phyloP scores from a whole-genome alignment of 2,329 filamentous ascomycete species.

The Chaetomiaceae sp. region DNA sequence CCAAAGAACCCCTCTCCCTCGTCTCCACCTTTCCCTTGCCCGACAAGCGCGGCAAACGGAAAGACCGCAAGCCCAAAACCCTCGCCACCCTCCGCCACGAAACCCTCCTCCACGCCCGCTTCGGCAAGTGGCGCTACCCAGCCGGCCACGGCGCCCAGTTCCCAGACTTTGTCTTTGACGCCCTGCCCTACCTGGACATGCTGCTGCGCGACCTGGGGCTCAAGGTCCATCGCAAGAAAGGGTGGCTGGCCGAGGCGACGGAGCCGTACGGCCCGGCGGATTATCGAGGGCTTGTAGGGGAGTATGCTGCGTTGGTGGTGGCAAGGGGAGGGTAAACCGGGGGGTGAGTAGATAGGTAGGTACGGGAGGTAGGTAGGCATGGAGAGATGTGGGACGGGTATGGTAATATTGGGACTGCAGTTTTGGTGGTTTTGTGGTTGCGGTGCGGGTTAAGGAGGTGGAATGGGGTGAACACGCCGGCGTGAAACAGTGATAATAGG shows the following conservation, averaged over 20 bases:
- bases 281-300: slow-evolving; percentile 47
- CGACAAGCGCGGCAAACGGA: too few species aligned
- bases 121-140: slow-evolving; percentile 63
- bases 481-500: too few species aligned
- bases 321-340: neutral
- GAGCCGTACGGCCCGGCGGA: slow-evolving; percentile 54
- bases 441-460: too few species aligned
- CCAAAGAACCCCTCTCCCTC: too few species aligned
- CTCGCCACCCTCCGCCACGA: slow-evolving; percentile 43
- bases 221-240: slow-evolving; percentile 48
- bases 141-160: slow-evolving; percentile 55
- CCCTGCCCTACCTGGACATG: slow-evolving; percentile 65
- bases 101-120: slow-evolving; percentile 60
- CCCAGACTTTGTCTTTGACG: slow-evolving; percentile 71
- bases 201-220: slow-evolving; percentile 61
- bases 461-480: too few species aligned
- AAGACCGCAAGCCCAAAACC: too few species aligned
- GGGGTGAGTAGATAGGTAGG: too few species aligned
- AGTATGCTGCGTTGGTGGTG: slow-evolving; percentile 31
- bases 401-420: too few species aligned
- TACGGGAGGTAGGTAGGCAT: too few species aligned
- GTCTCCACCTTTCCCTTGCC: too few species aligned
- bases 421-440: too few species aligned
- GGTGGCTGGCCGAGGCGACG: slow-evolving; percentile 45
- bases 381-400: too few species aligned